Conservation (phyloP, 1,284 basidiomycete genomes). For the Rhodotorula sp. region DNA sequence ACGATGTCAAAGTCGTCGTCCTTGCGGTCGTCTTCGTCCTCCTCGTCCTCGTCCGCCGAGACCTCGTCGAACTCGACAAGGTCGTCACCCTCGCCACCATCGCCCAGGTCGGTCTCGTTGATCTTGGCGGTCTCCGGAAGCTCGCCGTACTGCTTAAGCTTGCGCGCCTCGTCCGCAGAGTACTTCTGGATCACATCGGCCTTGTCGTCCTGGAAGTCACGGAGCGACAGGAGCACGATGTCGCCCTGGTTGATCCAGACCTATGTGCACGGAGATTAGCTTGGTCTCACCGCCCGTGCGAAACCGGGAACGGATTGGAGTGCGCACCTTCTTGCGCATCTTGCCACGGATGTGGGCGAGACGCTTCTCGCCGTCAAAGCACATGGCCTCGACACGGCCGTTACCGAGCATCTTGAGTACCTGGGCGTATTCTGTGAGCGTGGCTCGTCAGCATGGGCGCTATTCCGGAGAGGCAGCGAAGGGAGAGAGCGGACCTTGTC, state of each 20-base stretch:
- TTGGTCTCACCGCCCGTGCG: background rate
- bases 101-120: slow-evolving; percentile 83
- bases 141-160: slow-evolving; percentile 96
- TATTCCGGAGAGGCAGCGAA: background rate
- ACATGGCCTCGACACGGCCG: slow-evolving; percentile 92
- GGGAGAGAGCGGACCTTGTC: slow-evolving; percentile 64
- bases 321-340: slow-evolving; percentile 95
- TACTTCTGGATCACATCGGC: slow-evolving; percentile 99
- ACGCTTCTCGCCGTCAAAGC: slow-evolving; percentile 98
- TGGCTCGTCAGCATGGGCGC: background rate
- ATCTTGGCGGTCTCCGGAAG: slow-evolving; percentile 97
- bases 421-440: slow-evolving; percentile 82
- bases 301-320: background rate
- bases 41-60: slow-evolving; percentile 27
- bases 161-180: slow-evolving; percentile 73
- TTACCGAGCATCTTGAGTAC: slow-evolving; percentile 99
- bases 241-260: slow-evolving; percentile 99
- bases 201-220: slow-evolving; percentile 99
- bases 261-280: slow-evolving; percentile 54
- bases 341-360: slow-evolving; percentile 98
- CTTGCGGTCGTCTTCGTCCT: slow-evolving; percentile 27
- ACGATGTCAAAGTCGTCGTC: slow-evolving; percentile 39
- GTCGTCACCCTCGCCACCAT: slow-evolving; percentile 36
- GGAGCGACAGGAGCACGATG: slow-evolving; percentile 91
- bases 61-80: slow-evolving; percentile 41